Percentiles rank a stretch among this genome's conserved stretches.
Conservation (phyloP, 768 basidiomycete genomes). For the Polyporus arcularius region DNA sequence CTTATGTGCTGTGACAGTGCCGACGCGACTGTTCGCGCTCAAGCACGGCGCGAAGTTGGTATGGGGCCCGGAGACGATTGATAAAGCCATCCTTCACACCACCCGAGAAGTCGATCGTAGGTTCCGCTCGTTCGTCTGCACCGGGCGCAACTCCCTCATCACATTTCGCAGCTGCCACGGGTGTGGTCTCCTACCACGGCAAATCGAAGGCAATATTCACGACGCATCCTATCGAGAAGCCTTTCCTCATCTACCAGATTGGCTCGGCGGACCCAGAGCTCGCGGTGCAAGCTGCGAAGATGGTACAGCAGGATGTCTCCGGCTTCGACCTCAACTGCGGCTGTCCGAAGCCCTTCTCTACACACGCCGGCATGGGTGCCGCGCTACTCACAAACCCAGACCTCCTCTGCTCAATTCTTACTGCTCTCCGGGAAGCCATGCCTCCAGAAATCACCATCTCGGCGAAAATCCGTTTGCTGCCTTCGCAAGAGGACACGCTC, state of each 20-base stretch:
- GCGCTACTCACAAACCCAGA: conserved; percentile 92
- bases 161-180: conserved; percentile 65
- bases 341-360: conserved; percentile 95
- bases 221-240: conserved; percentile 92
- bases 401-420: conserved; percentile 85
- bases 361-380: conserved; percentile 94
- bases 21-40: conserved; percentile 81
- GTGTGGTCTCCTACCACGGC: conserved; percentile 86
- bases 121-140: neutral
- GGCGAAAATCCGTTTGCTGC: conserved; percentile 89
- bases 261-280: conserved; percentile 88
- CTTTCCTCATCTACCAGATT: conserved; percentile 93
- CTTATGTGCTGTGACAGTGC: conserved; percentile 52
- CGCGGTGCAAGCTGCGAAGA: conserved; percentile 89
- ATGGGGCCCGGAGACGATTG: conserved; percentile 96
- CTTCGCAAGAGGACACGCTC: conserved; percentile 84
- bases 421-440: conserved; percentile 70
- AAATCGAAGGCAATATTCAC: conserved; percentile 85
- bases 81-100: conserved; percentile 90
- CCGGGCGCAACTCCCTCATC: conserved; percentile 1
- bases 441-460: conserved; percentile 84
- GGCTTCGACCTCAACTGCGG: conserved; percentile 98
- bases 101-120: conserved; percentile 84
- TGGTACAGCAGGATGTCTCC: conserved; percentile 84
- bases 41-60: conserved; percentile 94